Evolutionary conservation across 83 land plant genomes (phyloP).

Genomic region (Picea engelmannii): DNA sequence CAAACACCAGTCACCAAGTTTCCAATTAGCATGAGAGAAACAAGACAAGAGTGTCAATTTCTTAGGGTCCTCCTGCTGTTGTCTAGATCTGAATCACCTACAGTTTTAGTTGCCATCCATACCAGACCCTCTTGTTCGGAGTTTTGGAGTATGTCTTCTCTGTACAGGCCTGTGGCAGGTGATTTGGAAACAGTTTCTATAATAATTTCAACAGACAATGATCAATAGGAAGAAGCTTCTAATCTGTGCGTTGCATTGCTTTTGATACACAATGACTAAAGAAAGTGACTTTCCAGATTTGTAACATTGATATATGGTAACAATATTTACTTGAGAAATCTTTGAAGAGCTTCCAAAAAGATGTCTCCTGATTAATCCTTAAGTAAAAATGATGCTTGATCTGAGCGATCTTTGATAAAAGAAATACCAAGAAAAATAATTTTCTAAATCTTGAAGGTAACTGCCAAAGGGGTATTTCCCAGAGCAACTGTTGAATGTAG

Average conservation of each 20-base stretch:
- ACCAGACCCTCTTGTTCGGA: too few relatives aligned
- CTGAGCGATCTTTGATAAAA: background rate
- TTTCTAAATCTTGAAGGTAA: background rate
- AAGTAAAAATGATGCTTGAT: conserved; percentile 11
- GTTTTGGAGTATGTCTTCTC: too few relatives aligned
- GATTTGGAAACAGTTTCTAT: too few relatives aligned
- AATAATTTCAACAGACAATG: too few relatives aligned
- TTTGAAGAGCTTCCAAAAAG: background rate
- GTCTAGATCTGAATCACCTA: too few relatives aligned
- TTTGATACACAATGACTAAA: background rate
- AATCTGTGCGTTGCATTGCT: background rate
- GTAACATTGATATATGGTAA: conserved; percentile 28
- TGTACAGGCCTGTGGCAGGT: too few relatives aligned
- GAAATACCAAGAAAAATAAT: background rate
- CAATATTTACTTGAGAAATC: conserved; percentile 16
- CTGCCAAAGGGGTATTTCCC: conserved; percentile 29
- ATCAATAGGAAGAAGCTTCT: too few relatives aligned
- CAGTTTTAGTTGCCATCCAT: too few relatives aligned
- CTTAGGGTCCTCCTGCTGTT: too few relatives aligned
- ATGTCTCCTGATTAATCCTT: background rate
- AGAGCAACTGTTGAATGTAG: background rate
- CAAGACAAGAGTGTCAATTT: too few relatives aligned
- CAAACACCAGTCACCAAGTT: too few relatives aligned
- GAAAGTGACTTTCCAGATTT: conserved; percentile 16
- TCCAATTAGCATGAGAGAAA: too few relatives aligned